Evolutionary conservation across 306 rosid species (phyloP).

Genomic region (Nissolia schottii): DNA sequence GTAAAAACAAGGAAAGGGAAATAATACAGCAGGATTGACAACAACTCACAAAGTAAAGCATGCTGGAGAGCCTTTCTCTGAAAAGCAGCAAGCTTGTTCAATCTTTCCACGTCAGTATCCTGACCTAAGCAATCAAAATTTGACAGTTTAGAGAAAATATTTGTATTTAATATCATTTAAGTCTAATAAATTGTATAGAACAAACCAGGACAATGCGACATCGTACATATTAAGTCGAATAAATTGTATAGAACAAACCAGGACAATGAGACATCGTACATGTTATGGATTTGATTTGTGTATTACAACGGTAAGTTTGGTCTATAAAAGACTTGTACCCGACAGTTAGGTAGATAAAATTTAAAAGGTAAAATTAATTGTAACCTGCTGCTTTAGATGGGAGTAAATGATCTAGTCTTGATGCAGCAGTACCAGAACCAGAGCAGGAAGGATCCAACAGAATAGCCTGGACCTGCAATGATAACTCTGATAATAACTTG

Average conservation of each 20-base stretch:
- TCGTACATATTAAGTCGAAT: neutral
- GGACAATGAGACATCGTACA: neutral
- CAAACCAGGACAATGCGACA: neutral
- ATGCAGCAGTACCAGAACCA: constrained; percentile 81
- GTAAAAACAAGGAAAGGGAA: no score
- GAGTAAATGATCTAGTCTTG: constrained; percentile 80
- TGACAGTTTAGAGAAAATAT: neutral
- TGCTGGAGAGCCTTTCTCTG: constrained; percentile 82
- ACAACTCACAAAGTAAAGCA: constrained; percentile 65
- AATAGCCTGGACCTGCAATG: constrained; percentile 62
- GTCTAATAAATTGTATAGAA: neutral
- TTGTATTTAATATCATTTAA: neutral
- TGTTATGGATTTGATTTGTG: neutral
- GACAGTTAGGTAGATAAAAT: constrained; percentile 6
- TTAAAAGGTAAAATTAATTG: neutral
- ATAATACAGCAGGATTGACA: neutral
- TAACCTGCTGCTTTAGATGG: constrained; percentile 76
- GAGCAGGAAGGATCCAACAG: constrained; percentile 96
- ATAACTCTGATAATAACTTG: constrained; percentile 24
- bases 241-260: neutral
- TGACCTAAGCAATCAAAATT: constrained; percentile 28
- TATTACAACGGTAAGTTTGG: neutral
- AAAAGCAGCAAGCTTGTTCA: constrained; percentile 82
- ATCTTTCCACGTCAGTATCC: constrained; percentile 48
- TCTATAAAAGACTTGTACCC: no score